Evolutionary conservation across 2,329 filamentous ascomycete species (phyloP).

Genomic region (Hypoxylon sp.): DNA sequence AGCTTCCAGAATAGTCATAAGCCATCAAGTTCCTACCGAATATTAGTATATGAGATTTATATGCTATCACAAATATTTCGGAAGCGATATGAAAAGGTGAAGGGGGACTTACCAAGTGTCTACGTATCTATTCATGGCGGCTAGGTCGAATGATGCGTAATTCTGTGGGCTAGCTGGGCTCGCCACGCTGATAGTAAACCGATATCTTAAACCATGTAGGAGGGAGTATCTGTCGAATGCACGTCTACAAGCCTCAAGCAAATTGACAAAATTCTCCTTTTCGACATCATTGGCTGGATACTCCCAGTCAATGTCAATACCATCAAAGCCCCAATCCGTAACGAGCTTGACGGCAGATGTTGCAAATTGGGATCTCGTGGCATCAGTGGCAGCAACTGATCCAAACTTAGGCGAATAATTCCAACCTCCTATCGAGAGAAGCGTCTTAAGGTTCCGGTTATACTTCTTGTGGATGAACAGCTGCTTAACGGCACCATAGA

Average conservation of each 20-base stretch:
- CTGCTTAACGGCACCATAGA: slow-evolving; percentile 83
- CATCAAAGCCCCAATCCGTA: slow-evolving; percentile 74
- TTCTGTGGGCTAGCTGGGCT: slow-evolving; percentile 63
- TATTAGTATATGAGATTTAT: slow-evolving; percentile 1
- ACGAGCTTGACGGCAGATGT: slow-evolving; percentile 76
- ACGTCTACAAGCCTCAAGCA: slow-evolving; percentile 59
- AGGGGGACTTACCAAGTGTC: slow-evolving; percentile 63
- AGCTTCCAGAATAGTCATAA: slow-evolving; percentile 78
- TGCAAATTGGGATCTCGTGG: slow-evolving; percentile 75
- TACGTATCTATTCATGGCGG: slow-evolving; percentile 67
- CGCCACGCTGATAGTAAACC: slow-evolving; percentile 66
- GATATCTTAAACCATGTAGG: slow-evolving; percentile 54
- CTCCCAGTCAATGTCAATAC: slow-evolving; percentile 71
- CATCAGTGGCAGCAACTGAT: slow-evolving; percentile 70
- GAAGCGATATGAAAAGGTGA: background rate
- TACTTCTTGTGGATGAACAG: slow-evolving; percentile 80
- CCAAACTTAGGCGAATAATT: slow-evolving; percentile 80
- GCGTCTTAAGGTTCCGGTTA: slow-evolving; percentile 80
- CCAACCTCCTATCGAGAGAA: slow-evolving; percentile 88
- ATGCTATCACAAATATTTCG: background rate
- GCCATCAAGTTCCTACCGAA: slow-evolving; percentile 68
- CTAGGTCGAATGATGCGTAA: slow-evolving; percentile 64
- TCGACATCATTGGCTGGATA: slow-evolving; percentile 60
- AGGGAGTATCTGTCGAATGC: slow-evolving; percentile 52
- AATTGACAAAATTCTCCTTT: slow-evolving; percentile 57